phyloP scores from a whole-genome alignment of 2,329 filamentous ascomycete genomes.

The Colletotrichum cordylinicola region DNA sequence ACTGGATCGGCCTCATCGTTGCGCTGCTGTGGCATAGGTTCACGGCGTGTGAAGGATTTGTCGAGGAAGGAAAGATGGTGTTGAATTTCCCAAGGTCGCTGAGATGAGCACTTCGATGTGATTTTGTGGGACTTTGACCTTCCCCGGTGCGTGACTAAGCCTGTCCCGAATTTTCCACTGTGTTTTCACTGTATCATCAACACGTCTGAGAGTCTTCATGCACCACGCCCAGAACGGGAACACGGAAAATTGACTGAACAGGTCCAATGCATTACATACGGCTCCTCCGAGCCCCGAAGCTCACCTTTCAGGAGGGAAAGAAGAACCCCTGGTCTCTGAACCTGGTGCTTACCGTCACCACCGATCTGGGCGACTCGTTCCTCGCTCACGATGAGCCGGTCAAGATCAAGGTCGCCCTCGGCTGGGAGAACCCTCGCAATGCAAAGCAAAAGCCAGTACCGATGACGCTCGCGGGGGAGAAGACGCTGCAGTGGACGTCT shows the following conservation, averaged over 20 bases:
- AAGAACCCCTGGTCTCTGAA: conserved; percentile 35
- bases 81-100: not conserved
- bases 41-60: not conserved
- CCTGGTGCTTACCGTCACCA: conserved; percentile 60
- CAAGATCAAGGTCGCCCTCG: conserved; percentile 43
- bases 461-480: not conserved
- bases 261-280: conserved; percentile 62
- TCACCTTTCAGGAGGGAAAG: conserved; percentile 30
- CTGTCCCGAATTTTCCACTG: not conserved
- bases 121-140: not conserved
- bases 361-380: conserved; percentile 62
- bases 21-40: not conserved
- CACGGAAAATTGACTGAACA: not conserved
- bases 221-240: not conserved
- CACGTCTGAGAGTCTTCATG: not conserved
- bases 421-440: conserved; percentile 26
- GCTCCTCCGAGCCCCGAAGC: conserved; percentile 52
- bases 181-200: not conserved
- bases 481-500: conserved; percentile 32
- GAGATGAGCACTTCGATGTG: not conserved
- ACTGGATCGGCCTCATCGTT: not conserved
- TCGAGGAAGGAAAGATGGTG: not conserved
- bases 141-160: conserved; percentile 3
- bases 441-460: conserved; percentile 29
- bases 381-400: conserved; percentile 51